Conservation (phyloP, 2,329 filamentous ascomycete species). For the Aspergillus candidus region DNA sequence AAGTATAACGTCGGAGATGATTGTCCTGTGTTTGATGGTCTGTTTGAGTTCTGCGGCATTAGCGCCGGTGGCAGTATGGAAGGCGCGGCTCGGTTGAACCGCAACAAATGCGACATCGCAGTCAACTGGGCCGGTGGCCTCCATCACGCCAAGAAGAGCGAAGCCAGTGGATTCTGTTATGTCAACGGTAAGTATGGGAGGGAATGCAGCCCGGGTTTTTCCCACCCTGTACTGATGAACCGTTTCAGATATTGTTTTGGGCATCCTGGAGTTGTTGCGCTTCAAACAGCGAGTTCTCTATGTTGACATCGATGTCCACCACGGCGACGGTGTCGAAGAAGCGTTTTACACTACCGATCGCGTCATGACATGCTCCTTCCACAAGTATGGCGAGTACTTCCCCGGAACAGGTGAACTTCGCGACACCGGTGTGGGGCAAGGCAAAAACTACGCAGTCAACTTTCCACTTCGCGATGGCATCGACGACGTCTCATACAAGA, state of each 20-base stretch:
- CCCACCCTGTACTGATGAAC: constrained; percentile 10
- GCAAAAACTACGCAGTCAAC: constrained; percentile 64
- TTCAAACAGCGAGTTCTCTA: constrained; percentile 61
- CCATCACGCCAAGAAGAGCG: constrained; percentile 91
- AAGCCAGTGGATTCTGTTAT: constrained; percentile 96
- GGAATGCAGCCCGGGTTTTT: not conserved
- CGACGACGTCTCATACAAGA: constrained; percentile 61
- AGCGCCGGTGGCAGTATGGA: constrained; percentile 66
- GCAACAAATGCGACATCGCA: constrained; percentile 62
- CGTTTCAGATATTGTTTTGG: constrained; percentile 56
- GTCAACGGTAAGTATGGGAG: constrained; percentile 62
- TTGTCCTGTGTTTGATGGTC: constrained; percentile 61
- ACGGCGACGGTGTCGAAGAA: constrained; percentile 64
- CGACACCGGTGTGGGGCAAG: constrained; percentile 61
- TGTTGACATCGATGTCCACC: constrained; percentile 63
- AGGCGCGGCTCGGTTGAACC: constrained; percentile 61
- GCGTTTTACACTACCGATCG: constrained; percentile 66
- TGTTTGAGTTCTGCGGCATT: constrained; percentile 66
- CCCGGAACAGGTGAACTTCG: constrained; percentile 63
- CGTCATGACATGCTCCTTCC: constrained; percentile 66
- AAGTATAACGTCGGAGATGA: constrained; percentile 63
- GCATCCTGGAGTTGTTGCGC: constrained; percentile 58
- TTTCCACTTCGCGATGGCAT: constrained; percentile 65
- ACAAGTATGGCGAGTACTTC: constrained; percentile 69
- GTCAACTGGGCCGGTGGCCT: constrained; percentile 90